Evolutionary conservation across 169 alveolate species (phyloP), one percentile per base, ranked within the genome.

Genomic region (Plasmodium gaboni): DNA sequence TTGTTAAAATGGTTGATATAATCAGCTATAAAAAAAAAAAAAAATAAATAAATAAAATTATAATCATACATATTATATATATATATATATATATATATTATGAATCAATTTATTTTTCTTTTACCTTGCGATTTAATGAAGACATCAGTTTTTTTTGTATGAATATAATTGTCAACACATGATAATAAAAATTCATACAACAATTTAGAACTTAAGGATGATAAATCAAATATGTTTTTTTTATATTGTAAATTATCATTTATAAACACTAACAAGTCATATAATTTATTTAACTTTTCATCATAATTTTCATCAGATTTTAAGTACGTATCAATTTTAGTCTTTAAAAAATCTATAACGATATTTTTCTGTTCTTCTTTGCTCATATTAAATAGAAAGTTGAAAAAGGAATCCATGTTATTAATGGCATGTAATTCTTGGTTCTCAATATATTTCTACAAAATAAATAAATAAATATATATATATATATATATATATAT

Each of bases 331-430:
- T 80, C 64, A 12, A 67, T 22, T 42, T 80, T 51, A 13, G 67
- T 51, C 42, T 26, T 32, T 60, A 80, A 42, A 60, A 42, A 24
- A n/a, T 65, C 83, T 50, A 80, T 59, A 15, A 80, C 80, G n/a
- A 80, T 80, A 42, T 80, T 72, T 22, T 10, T 19, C 32, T 80
- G 90, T 61, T 71, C 57, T 46, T 32, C 65, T 55, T 22, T 48
- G 12, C 19, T 32, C 90, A 80, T 80, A 74, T 80, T 80, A n/a
- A 80, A 67, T 15, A 80, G 61, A 71, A 80, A 80, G n/a, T 44
- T 51, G 55, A 80, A 80, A 46, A 80, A 80, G 46, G 55, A 32
- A 26, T 80, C 90, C 83, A 80, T 67, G 22, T 65, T 67, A 32
- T 80, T 80, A 7, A 80, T 67, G 8, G 70, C 65, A 28, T 80